A percentile compares a stretch with the other conserved stretches of the same genome.
phyloP scores from a whole-genome alignment of 176 grass and related monocot species.

The Oryza nivara region DNA sequence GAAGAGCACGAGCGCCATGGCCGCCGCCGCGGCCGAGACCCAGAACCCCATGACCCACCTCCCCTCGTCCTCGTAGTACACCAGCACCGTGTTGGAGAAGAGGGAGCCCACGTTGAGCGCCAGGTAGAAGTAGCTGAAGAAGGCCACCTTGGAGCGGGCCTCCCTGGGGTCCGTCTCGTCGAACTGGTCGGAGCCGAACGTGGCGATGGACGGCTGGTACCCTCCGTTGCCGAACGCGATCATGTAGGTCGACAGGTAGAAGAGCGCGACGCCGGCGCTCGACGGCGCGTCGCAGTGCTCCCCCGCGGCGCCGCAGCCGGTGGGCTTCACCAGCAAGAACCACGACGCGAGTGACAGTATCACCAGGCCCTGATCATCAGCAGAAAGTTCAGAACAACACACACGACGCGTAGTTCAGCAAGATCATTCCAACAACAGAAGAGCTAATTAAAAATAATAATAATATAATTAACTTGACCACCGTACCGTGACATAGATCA shows the following conservation, averaged over 20 bases:
- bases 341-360: constrained; percentile 69
- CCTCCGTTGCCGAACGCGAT: constrained; percentile 89
- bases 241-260: constrained; percentile 88
- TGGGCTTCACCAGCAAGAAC: constrained; percentile 74
- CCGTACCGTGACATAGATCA: constrained; percentile 73
- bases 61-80: constrained; percentile 80
- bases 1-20: constrained; percentile 69
- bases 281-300: constrained; percentile 55
- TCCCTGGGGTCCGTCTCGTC: constrained; percentile 74
- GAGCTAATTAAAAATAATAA: no score
- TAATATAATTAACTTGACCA: background rate
- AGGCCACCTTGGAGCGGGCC: constrained; percentile 68
- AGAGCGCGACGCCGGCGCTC: constrained; percentile 49
- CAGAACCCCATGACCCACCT: constrained; percentile 82
- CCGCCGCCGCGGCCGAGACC: constrained; percentile 60
- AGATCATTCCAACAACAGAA: background rate
- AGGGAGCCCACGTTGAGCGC: constrained; percentile 81
- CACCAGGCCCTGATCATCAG: constrained; percentile 57
- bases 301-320: constrained; percentile 61
- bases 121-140: constrained; percentile 95
- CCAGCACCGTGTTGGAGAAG: constrained; percentile 78
- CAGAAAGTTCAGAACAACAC: background rate
- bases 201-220: constrained; percentile 84
- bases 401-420: background rate
- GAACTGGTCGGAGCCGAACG: constrained; percentile 86